A percentile compares a stretch with the other conserved stretches of the same genome.
Evolutionary conservation across 768 basidiomycete genomes (phyloP).

Genomic region (Amanita jacksonii): DNA sequence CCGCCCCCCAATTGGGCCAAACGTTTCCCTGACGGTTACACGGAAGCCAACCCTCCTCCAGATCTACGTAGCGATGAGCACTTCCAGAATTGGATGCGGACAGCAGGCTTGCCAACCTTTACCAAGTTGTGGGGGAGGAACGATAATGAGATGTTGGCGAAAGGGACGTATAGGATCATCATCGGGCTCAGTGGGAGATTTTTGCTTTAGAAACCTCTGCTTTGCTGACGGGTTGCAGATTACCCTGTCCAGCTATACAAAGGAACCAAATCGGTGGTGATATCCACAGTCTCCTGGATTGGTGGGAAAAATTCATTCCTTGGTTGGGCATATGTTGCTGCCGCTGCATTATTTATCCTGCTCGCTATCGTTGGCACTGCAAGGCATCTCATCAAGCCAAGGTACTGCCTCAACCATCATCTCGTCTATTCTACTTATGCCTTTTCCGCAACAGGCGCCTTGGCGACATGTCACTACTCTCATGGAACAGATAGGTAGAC

Average conservation of each 20-base stretch:
- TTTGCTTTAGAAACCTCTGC: no score
- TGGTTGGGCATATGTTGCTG: constrained; percentile 95
- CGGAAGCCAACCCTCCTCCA: constrained; percentile 52
- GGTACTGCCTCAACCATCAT: constrained; percentile 34
- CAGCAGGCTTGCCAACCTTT: constrained; percentile 94
- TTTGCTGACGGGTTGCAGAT: no score
- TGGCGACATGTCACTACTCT: constrained; percentile 80
- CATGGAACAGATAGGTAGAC: constrained; percentile 61
- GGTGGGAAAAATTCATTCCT: constrained; percentile 98
- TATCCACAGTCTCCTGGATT: constrained; percentile 97
- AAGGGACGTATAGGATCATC: constrained; percentile 67
- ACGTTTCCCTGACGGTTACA: constrained; percentile 65
- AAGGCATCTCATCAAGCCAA: constrained; percentile 87
- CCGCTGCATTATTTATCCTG: constrained; percentile 78
- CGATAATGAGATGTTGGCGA: constrained; percentile 59
- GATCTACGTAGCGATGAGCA: constrained; percentile 74
- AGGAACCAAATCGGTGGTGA: constrained; percentile 94
- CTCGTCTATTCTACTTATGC: constrained; percentile 6
- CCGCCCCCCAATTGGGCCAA: constrained; percentile 91
- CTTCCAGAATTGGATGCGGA: constrained; percentile 99
- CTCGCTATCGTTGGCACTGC: constrained; percentile 85
- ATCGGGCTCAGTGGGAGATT: constrained; percentile 70
- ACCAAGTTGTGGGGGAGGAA: constrained; percentile 92
- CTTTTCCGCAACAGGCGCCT: constrained; percentile 52
- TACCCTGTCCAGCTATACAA: constrained; percentile 87